Conservation (phyloP, 257 asterid species). For the Fraxinus cuspidata region DNA sequence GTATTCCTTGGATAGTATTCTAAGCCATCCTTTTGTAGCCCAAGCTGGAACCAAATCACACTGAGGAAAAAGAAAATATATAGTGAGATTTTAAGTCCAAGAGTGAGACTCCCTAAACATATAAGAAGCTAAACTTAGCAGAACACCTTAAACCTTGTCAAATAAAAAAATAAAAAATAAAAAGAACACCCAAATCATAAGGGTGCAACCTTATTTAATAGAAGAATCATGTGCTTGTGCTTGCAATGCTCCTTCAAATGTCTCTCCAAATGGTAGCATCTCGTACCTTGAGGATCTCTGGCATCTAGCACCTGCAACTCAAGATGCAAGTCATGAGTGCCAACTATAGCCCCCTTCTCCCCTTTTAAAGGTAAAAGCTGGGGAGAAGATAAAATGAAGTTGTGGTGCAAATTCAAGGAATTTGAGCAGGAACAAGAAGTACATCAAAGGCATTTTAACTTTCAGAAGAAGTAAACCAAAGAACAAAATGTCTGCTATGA, state of each 20-base stretch:
- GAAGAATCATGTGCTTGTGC: constrained; percentile 89
- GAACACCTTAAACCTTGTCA: neutral
- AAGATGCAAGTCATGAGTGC: constrained; percentile 3
- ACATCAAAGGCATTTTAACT: neutral
- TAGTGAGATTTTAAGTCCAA: neutral
- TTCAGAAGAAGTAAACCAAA: neutral
- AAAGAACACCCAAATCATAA: neutral
- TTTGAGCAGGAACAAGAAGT: neutral
- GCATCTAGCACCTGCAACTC: constrained; percentile 86
- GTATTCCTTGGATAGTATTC: constrained; percentile 77
- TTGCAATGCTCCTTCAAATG: constrained; percentile 91
- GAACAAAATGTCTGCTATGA: neutral
- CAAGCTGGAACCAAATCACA: constrained; percentile 98
- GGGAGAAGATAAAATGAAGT: neutral
- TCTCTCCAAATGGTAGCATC: constrained; percentile 95
- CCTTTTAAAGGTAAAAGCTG: neutral
- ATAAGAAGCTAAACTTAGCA: neutral
- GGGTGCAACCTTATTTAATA: constrained; percentile 71
- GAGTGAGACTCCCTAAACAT: neutral
- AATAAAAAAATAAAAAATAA: too few relatives aligned
- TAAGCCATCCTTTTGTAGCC: constrained; percentile 97
- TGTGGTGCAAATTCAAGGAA: neutral
- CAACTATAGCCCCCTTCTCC: constrained; percentile 3
- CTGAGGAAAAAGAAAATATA: constrained; percentile 35
- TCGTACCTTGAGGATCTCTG: constrained; percentile 95